Percentiles rank a stretch among this genome's conserved stretches.
phyloP scores from a whole-genome alignment of 2,329 filamentous ascomycete genomes.

The Aspergillus unguis region DNA sequence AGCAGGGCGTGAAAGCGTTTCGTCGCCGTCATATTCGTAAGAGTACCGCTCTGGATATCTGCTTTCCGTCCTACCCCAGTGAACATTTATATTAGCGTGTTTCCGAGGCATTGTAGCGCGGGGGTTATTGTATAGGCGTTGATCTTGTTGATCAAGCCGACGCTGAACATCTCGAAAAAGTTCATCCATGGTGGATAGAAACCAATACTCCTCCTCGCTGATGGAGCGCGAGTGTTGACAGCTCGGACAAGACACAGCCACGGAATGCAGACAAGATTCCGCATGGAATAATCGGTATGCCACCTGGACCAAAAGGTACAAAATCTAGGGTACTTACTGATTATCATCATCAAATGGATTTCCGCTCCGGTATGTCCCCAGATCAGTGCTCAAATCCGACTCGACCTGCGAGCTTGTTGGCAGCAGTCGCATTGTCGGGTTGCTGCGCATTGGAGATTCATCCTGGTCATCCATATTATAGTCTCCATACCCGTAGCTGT shows the following conservation, averaged over 20 bases:
- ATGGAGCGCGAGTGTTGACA: too few species aligned
- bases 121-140: too few species aligned
- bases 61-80: constrained; percentile 13
- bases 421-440: constrained; percentile 45
- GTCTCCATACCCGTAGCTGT: constrained; percentile 31
- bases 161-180: too few species aligned
- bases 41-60: constrained; percentile 13
- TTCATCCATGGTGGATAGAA: too few species aligned
- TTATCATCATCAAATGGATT: constrained; percentile 16
- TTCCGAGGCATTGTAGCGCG: neutral
- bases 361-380: constrained; percentile 27
- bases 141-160: too few species aligned
- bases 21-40: constrained; percentile 18
- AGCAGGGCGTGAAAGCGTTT: constrained; percentile 37
- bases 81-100: constrained; percentile 13
- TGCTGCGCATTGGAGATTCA: constrained; percentile 32
- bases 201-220: too few species aligned
- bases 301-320: constrained; percentile 12
- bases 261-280: constrained; percentile 3
- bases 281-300: constrained; percentile 14
- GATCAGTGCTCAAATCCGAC: constrained; percentile 28
- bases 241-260: neutral
- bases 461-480: constrained; percentile 29
- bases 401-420: constrained; percentile 40
- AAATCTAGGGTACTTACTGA: constrained; percentile 13